Evolutionary conservation across 208 protist genomes (phyloP), one percentile per base, ranked within the genome.

Genomic region (Angomonas deanei): DNA sequence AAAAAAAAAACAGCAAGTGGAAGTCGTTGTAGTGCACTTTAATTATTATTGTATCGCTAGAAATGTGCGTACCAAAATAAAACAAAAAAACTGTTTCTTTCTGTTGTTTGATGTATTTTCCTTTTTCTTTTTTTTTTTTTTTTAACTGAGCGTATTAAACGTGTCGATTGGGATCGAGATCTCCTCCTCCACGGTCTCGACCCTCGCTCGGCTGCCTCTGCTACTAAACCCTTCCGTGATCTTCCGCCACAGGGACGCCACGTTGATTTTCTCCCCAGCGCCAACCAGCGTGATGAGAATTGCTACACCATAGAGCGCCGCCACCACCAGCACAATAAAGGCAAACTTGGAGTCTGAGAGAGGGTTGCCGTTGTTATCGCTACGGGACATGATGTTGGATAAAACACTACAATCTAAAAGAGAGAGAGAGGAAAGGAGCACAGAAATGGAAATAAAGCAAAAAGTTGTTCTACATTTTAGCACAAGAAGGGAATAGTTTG

Each of bases 11-110:
- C 11, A 36, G n/a, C n/a, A n/a, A n/a, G n/a, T n/a, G n/a, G n/a
- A n/a, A n/a, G n/a, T n/a, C n/a, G n/a, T n/a, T n/a, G n/a, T n/a
- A n/a, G n/a, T n/a, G n/a, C n/a, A n/a, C n/a, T n/a, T n/a, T n/a
- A n/a, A n/a, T n/a, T n/a, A n/a, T n/a, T n/a, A n/a, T n/a, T n/a
- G n/a, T n/a, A n/a, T n/a, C n/a, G 50, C 10, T 30, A 56, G 53
- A 0, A 30, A 28, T 47, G 54, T 23, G 23, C 34, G 26, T 30
- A 60, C 24, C 27, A 68, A 64, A 52, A 50, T 61, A 56, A 68
- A 67, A 68, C 21, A 68, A 60, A 53, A 53, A 53, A 53, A 53
- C 8, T 70, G 70, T 24, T 75, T 75, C 17, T 70, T 28, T 11
- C 52, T 36, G n/a, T n/a, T n/a, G n/a, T n/a, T n/a, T n/a, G n/a